Conservation (phyloP, 2,329 filamentous ascomycete species). For the Diplodia seriata region DNA sequence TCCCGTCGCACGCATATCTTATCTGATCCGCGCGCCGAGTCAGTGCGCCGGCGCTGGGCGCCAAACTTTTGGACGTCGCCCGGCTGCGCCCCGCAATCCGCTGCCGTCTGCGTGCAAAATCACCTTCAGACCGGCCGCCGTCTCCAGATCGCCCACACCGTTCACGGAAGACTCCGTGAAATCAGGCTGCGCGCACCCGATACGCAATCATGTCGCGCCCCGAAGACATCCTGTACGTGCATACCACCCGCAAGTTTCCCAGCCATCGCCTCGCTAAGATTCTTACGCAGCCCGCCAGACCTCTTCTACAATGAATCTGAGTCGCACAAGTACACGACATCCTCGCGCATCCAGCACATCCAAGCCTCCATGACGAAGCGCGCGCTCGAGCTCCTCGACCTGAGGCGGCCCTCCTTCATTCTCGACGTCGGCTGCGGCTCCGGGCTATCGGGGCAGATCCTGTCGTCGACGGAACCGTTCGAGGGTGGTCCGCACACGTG, state of each 20-base stretch:
- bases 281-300: constrained; percentile 75
- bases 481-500: constrained; percentile 89
- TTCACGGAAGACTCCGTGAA: neutral
- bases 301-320: constrained; percentile 97
- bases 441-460: constrained; percentile 91
- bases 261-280: constrained; percentile 38
- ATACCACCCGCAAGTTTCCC: constrained; percentile 10
- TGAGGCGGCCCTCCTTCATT: constrained; percentile 80
- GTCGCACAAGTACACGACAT: constrained; percentile 97
- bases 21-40: constrained; percentile 27
- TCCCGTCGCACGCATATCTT: constrained; percentile 10
- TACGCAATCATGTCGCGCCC: constrained; percentile 80
- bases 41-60: constrained; percentile 7
- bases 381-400: constrained; percentile 87
- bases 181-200: neutral
- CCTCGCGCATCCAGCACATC: constrained; percentile 92
- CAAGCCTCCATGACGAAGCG: constrained; percentile 94
- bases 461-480: constrained; percentile 72
- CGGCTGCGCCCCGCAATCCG: neutral
- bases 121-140: neutral
- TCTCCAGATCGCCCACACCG: too few species aligned
- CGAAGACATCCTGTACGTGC: constrained; percentile 84
- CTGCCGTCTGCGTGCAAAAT: neutral
- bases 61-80: constrained; percentile 29
- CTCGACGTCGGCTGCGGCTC: constrained; percentile 97